phyloP scores from a whole-genome alignment of 116 monocot species.

The Papilionanthe hybrid region DNA sequence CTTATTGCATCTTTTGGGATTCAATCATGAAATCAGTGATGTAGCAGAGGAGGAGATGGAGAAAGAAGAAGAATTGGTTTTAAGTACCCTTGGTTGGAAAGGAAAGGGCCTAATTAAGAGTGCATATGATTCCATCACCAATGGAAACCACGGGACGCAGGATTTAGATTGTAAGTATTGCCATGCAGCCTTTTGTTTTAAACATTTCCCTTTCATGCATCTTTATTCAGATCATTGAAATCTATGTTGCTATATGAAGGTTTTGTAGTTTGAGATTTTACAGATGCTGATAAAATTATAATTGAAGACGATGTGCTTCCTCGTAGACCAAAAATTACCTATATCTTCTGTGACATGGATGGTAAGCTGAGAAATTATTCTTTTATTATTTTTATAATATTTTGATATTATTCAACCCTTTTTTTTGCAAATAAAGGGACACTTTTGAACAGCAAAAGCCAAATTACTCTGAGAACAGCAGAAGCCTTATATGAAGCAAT shows the following conservation, averaged over 20 bases:
- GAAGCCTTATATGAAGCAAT: slow-evolving; percentile 80
- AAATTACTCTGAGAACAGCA: slow-evolving; percentile 55
- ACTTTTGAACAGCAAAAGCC: slow-evolving; percentile 87
- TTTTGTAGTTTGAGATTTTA: slow-evolving; percentile 32
- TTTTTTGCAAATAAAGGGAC: slow-evolving; percentile 49
- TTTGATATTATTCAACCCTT: background rate
- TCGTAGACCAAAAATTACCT: slow-evolving; percentile 74
- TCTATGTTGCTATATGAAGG: slow-evolving; percentile 28
- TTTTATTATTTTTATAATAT: background rate
- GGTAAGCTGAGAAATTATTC: slow-evolving; percentile 33
- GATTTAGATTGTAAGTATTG: slow-evolving; percentile 16
- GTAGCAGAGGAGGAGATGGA: slow-evolving; percentile 41
- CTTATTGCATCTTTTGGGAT: slow-evolving; percentile 47
- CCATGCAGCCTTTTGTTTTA: background rate
- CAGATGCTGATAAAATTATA: slow-evolving; percentile 40
- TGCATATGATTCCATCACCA: slow-evolving; percentile 15
- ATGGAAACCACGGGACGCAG: slow-evolving; percentile 6
- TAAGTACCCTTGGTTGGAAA: slow-evolving; percentile 30
- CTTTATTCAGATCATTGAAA: slow-evolving; percentile 13
- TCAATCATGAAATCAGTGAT: slow-evolving; percentile 37
- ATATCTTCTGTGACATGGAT: slow-evolving; percentile 98
- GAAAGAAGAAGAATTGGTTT: slow-evolving; percentile 33
- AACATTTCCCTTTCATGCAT: background rate
- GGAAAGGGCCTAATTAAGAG: slow-evolving; percentile 37
- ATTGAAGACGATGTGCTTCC: slow-evolving; percentile 55